Base-by-base conservation (phyloP, 2,329 filamentous ascomycete genomes). In the Colletotrichum lupini region DNA sequence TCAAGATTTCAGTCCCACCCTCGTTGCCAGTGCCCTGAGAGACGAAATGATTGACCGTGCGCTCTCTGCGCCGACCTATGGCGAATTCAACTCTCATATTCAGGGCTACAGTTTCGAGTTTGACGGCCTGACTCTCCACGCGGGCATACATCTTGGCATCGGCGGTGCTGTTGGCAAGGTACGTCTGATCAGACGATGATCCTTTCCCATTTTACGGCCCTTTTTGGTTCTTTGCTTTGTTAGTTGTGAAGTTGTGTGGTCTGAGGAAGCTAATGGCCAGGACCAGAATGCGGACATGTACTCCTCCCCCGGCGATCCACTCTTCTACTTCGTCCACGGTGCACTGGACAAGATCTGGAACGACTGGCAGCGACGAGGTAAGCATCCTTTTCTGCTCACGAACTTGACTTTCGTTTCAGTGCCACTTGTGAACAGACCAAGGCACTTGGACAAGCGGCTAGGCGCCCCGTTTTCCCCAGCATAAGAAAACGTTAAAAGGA, bases 221-320 rank as follows among this genome's bases (percentile, higher is more conserved):
- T 49, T 9, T n/a, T 49, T 5, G 16, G 37, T 42, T 19, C 37
- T 19, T 42, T 42, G 8, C 16, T 19, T 42, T 42, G 5, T 8
- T 7, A 19, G 16, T 19, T 42, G 37, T 42, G 16, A 42, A 19
- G 14, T 42, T 42, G 37, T 42, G 37, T 8, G 6, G 8, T 42
- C 37, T 26, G 12, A 57, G 14, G 11, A 28, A 57, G 16, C 14
- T 14, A 9, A 19, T 16, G 16, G 3, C 12, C 16, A 16, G 14
- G 24, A 57, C 28, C 9, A 64, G 59, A 22, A 28, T 14, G 59
- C 35, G 14, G 59, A 64, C 53, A 64, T 64, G 59, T 64, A 64
- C 60, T 74, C 76, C 1, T 72, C 68, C 61, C 75, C 74, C 16
- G 16, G 87, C 87, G 78, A 79, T 35, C 78, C 78, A 1, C 32